These are phyloP conservation scores for Saccharata proteae DNA, from an alignment of 2,329 filamentous ascomycete species.

Conservation along the genomic window DNA sequence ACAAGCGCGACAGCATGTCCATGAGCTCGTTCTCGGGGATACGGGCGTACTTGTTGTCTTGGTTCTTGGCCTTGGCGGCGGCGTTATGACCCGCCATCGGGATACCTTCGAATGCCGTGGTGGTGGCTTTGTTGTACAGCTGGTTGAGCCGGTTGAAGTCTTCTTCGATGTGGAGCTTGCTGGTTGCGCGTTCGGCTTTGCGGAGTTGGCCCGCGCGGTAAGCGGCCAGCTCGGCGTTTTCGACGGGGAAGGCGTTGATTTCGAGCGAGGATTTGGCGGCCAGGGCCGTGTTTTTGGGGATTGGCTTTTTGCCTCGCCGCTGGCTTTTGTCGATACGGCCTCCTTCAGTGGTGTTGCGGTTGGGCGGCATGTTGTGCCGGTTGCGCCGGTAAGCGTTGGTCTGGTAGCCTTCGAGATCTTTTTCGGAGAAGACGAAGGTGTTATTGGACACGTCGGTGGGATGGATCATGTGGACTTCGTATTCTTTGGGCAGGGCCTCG, in stretches of 20 bases:
- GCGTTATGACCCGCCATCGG: slow-evolving; percentile 29
- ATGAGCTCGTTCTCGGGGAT: slow-evolving; percentile 81
- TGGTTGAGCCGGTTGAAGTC: slow-evolving; percentile 4
- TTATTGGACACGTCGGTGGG: slow-evolving; percentile 61
- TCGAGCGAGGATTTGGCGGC: slow-evolving; percentile 45
- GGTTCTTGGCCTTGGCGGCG: slow-evolving; percentile 37
- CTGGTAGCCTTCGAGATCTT: slow-evolving; percentile 71
- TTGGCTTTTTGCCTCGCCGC: slow-evolving; percentile 4
- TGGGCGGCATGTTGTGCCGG: slow-evolving; percentile 13
- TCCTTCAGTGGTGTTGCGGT: not conserved
- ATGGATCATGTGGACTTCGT: slow-evolving; percentile 62
- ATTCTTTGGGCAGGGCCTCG: slow-evolving; percentile 65
- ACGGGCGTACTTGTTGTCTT: slow-evolving; percentile 76
- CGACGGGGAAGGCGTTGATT: slow-evolving; percentile 33
- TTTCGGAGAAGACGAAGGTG: slow-evolving; percentile 86
- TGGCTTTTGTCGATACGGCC: slow-evolving; percentile 5
- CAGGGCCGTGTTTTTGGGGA: slow-evolving; percentile 30
- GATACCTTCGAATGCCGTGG: slow-evolving; percentile 35
- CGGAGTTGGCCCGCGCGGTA: slow-evolving; percentile 3
- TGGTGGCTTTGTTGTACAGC: slow-evolving; percentile 6
- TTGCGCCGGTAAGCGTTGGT: slow-evolving; percentile 18
- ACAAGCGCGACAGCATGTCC: slow-evolving; percentile 72
- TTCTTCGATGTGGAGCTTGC: slow-evolving; percentile 2
- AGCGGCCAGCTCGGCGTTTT: slow-evolving; percentile 14
- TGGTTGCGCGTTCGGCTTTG: slow-evolving; percentile 1